Evolutionary conservation across 2,329 filamentous ascomycete species (phyloP), one percentile per base, ranked within the genome.

Genomic region (Penicillium freii): DNA sequence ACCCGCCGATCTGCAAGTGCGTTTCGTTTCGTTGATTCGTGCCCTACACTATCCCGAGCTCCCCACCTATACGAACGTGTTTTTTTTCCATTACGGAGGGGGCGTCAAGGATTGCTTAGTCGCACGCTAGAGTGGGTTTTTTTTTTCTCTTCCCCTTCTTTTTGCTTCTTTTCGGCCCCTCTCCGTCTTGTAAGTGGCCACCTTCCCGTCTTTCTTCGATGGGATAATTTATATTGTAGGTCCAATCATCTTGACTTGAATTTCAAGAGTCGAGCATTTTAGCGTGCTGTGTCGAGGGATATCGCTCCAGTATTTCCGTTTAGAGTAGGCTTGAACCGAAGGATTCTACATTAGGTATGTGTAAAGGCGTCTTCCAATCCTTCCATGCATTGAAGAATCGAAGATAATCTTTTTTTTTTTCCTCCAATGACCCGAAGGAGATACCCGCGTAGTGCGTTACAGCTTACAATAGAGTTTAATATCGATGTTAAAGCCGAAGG

Each of bases 1-100:
- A 49, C 29, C 52, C 44, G 51, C 45, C 52, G 52, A 55, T 55
- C 52, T 50, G 31, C 45, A 51, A 8, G 38, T 51, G 13, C 21
- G 10, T 53, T 39, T 47, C n/a, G 36, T 47, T 17, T 15, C 21
- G 50, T 53, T 47, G 42, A 47, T 48, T 54, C 15, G 25, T 48
- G 23, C 38, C 38, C 17, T 38, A 19, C 47, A 17, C 17, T 19
- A 8, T 25, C 31, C 49, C 27, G 49, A 45, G 27, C n/a, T 15
- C 49, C 47, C 46, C 31, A 29, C 53, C 45, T 13, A 51, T 43
- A 55, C 52, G 45, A 36, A 55, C 46, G 21, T 36, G 51, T 29
- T 21, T 43, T 55, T 55, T 23, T 15, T 11, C 31, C 34, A 51
- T 54, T 49, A 49, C 36, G 29, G 44, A 40, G 33, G 53, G 19